Evolutionary conservation across 2,329 filamentous ascomycete species (phyloP).

Genomic region (Fusarium lateritium): DNA sequence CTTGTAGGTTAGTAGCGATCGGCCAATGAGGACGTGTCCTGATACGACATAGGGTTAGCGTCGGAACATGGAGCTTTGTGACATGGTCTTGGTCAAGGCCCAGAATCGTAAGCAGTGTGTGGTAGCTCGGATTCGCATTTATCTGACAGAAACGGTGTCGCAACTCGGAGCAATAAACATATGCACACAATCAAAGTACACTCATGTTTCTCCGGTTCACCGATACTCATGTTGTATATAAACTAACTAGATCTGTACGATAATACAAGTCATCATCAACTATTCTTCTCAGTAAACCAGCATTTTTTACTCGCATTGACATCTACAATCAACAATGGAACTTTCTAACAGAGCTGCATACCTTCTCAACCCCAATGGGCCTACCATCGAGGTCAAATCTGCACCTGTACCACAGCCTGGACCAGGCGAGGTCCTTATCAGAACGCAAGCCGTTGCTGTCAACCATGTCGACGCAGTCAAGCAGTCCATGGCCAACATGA

Average conservation of each 20-base stretch:
- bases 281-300: neutral
- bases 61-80: no score
- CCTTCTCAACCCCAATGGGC: constrained; percentile 2
- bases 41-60: no score
- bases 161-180: neutral
- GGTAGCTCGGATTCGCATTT: neutral
- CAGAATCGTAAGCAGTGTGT: neutral
- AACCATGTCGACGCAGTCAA: constrained; percentile 15
- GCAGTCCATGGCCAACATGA: constrained; percentile 25
- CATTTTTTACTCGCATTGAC: fast-evolving
- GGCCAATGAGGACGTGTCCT: no score
- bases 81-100: neutral
- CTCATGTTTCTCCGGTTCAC: neutral
- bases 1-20: no score
- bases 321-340: neutral
- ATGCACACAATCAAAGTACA: fast-evolving
- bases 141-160: neutral
- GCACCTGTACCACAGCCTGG: neutral
- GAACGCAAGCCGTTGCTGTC: neutral
- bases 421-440: neutral
- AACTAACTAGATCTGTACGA: no score
- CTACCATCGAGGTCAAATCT: neutral
- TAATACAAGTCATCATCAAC: no score
- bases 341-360: constrained; percentile 2
- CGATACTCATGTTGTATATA: no score